A percentile compares a stretch with the other conserved stretches of the same genome.
phyloP scores from a whole-genome alignment of 441 rosid species.

The Euphorbia schlechtendalii region DNA sequence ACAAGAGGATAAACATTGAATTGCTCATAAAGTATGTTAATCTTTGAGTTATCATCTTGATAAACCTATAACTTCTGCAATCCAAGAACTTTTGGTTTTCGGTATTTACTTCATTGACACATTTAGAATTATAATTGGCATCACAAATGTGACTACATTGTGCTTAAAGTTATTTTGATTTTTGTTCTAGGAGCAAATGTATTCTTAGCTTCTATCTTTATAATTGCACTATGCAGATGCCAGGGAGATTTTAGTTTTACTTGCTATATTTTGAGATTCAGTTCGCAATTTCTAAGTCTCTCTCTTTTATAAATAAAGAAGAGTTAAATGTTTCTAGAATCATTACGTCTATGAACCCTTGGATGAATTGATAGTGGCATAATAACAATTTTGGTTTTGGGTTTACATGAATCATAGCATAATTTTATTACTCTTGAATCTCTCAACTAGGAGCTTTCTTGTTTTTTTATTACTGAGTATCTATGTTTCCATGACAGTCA shows the following conservation, averaged over 20 bases:
- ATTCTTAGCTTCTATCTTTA: not conserved
- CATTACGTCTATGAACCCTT: not conserved
- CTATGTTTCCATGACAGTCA: not conserved
- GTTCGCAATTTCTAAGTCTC: conserved; percentile 8
- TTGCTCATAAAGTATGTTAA: not conserved
- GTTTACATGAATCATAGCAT: conserved; percentile 8
- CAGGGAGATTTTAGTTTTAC: not conserved
- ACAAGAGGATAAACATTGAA: not conserved
- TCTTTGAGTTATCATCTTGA: conserved; percentile 1
- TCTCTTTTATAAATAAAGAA: not conserved
- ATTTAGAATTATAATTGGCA: not conserved
- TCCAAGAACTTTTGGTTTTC: not conserved
- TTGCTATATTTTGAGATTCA: not conserved
- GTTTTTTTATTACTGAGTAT: not conserved
- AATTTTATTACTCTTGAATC: conserved; percentile 4
- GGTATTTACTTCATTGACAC: not conserved
- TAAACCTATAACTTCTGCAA: conserved; percentile 1
- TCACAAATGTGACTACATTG: not conserved
- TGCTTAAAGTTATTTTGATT: not conserved
- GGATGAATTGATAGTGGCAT: not conserved
- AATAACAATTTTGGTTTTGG: not conserved
- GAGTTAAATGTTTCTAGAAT: not conserved
- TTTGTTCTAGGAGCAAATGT: not conserved
- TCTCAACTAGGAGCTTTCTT: not conserved
- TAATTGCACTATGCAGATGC: not conserved